A percentile compares a stretch with the other conserved stretches of the same genome.
Conservation (phyloP, 2,329 filamentous ascomycete species). For the Epichloe aotearoae region DNA sequence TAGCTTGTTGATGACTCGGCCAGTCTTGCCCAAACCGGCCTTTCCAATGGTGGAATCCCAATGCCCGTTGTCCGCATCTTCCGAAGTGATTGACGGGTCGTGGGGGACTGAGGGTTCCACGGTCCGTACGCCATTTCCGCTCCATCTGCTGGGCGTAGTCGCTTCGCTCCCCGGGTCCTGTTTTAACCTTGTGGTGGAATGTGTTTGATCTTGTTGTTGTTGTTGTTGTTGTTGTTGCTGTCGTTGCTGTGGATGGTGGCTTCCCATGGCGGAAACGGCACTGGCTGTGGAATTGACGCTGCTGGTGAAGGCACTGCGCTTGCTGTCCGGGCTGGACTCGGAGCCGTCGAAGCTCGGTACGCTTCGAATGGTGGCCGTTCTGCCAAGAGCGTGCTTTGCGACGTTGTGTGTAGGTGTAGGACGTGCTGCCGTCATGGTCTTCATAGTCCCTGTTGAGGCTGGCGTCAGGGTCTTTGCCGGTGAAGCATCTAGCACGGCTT, state of each 20-base stretch:
- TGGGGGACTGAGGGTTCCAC: constrained; percentile 18
- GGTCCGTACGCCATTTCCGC: constrained; percentile 17
- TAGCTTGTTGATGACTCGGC: constrained; percentile 66
- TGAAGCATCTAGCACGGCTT: constrained; percentile 17
- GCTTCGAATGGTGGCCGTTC: constrained; percentile 39
- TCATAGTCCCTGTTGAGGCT: constrained; percentile 26
- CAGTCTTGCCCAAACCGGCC: constrained; percentile 59
- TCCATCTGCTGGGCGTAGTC: constrained; percentile 18
- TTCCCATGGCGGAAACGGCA: constrained; percentile 28
- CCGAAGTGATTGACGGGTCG: constrained; percentile 15
- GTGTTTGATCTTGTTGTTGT: constrained; percentile 15
- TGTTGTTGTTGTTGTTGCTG: not conserved
- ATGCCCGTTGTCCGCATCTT: constrained; percentile 24
- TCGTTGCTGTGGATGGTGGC: constrained; percentile 10
- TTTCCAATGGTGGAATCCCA: constrained; percentile 59
- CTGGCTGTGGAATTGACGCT: constrained; percentile 42
- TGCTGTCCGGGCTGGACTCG: constrained; percentile 31
- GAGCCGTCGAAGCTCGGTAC: constrained; percentile 42
- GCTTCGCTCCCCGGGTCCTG: constrained; percentile 15
- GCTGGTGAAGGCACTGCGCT: constrained; percentile 41
- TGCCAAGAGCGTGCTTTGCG: constrained; percentile 19
- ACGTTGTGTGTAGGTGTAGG: constrained; percentile 11
- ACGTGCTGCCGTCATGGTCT: constrained; percentile 23
- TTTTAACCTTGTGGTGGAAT: constrained; percentile 25
- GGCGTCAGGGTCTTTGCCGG: constrained; percentile 21